Evolutionary conservation across 2,329 filamentous ascomycete species (phyloP).

Genomic region (Colletotrichum limetticola): DNA sequence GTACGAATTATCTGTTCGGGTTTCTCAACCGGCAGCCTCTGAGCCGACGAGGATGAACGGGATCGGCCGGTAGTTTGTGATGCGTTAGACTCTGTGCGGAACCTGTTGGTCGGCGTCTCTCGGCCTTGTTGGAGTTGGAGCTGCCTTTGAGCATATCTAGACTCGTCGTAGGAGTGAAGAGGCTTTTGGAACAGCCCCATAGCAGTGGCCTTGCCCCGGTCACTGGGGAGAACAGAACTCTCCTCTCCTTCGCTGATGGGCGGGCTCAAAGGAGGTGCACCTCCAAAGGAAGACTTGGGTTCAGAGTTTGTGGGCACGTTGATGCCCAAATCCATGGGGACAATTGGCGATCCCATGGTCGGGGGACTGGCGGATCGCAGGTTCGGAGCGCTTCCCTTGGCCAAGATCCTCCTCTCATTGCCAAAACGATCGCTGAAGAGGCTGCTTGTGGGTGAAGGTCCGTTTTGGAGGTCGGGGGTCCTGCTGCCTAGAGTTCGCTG

Average conservation of each 20-base stretch:
- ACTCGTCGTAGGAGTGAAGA: conserved; percentile 81
- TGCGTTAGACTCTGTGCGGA: conserved; percentile 57
- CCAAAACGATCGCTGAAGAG: conserved; percentile 58
- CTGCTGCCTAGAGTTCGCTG: conserved; percentile 64
- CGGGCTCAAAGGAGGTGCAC: conserved; percentile 54
- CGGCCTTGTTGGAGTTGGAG: conserved; percentile 82
- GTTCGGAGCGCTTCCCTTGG: conserved; percentile 75
- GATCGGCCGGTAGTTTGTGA: conserved; percentile 55
- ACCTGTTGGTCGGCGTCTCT: conserved; percentile 65
- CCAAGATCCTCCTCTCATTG: conserved; percentile 55
- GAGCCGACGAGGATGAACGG: conserved; percentile 57
- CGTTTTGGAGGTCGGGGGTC: conserved; percentile 60
- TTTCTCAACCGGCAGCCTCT: conserved; percentile 48
- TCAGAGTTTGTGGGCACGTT: conserved; percentile 38
- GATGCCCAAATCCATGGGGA: conserved; percentile 43
- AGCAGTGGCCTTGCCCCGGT: conserved; percentile 84
- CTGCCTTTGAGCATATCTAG: conserved; percentile 84
- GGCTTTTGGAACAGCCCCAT: conserved; percentile 75
- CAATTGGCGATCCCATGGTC: conserved; percentile 48
- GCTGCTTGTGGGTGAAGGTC: conserved; percentile 57
- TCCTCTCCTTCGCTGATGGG: conserved; percentile 80
- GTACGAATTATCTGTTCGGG: conserved; percentile 43
- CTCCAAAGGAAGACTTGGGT: conserved; percentile 45
- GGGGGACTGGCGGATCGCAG: conserved; percentile 68
- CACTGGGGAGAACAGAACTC: conserved; percentile 73